Evolutionary conservation across 2,329 filamentous ascomycete genomes (phyloP).

Genomic region (Talaromyces rugulosus): DNA sequence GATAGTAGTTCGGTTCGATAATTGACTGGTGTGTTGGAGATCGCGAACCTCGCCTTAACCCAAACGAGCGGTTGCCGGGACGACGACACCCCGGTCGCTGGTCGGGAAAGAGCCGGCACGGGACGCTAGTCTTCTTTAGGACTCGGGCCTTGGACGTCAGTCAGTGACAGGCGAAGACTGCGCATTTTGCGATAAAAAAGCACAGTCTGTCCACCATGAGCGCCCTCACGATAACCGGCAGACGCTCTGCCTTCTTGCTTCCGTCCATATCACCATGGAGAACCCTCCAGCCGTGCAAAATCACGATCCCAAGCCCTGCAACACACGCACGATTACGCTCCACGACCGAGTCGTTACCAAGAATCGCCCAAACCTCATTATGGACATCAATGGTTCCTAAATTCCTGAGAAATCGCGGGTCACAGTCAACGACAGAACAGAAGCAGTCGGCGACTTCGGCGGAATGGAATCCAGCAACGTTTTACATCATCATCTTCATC

Average conservation of each 20-base stretch:
- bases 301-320: neutral
- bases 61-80: conserved; percentile 16
- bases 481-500: conserved; percentile 75
- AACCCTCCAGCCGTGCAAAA: neutral
- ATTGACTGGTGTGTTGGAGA: conserved; percentile 7
- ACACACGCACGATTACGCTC: conserved; percentile 20
- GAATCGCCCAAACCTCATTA: conserved; percentile 56
- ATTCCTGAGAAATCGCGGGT: conserved; percentile 36
- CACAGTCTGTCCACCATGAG: neutral
- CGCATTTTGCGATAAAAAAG: neutral
- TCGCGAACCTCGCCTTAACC: conserved; percentile 16
- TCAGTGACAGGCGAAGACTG: neutral
- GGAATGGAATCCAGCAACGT: conserved; percentile 76
- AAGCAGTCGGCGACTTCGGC: conserved; percentile 50
- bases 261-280: neutral
- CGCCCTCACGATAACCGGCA: neutral
- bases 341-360: conserved; percentile 36
- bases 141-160: neutral
- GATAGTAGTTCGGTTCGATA: neutral
- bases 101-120: neutral
- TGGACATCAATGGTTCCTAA: conserved; percentile 70
- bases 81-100: conserved; percentile 1
- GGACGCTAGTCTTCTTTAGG: neutral
- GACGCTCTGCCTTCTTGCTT: neutral
- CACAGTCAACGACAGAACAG: conserved; percentile 45